phyloP scores from a whole-genome alignment of 768 basidiomycete genomes.

The Lactarius pseudohatsudake region DNA sequence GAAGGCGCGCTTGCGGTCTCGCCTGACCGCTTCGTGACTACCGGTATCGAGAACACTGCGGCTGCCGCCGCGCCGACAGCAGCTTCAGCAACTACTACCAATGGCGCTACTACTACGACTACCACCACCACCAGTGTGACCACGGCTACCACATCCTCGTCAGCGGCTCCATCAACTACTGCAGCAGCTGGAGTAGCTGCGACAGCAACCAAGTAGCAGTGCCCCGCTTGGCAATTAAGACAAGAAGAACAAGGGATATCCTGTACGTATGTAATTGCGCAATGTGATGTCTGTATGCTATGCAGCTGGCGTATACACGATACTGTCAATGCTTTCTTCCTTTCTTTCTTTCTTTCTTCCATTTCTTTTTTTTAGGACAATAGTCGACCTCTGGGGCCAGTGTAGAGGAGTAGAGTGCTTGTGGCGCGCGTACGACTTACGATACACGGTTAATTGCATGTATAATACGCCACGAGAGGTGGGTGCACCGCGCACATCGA shows the following conservation, averaged over 20 bases:
- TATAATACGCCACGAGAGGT: background rate
- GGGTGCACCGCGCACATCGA: background rate
- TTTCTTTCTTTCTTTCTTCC: background rate
- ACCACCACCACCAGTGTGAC: background rate
- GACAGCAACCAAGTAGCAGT: background rate
- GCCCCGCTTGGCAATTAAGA: background rate
- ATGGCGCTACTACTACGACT: background rate
- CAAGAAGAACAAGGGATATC: slow-evolving; percentile 14
- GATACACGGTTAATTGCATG: background rate
- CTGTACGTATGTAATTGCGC: slow-evolving; percentile 6
- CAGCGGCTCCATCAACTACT: background rate
- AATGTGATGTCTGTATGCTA: slow-evolving; percentile 1
- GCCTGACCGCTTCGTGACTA: slow-evolving; percentile 37
- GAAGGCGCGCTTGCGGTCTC: slow-evolving; percentile 72
- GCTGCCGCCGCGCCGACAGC: background rate
- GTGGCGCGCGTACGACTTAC: background rate
- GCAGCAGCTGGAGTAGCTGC: background rate
- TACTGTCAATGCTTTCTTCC: background rate
- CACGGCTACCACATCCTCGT: background rate
- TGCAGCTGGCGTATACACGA: background rate
- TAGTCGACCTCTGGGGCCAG: background rate
- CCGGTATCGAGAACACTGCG: background rate
- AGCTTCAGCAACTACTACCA: background rate
- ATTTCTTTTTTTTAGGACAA: background rate
- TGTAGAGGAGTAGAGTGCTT: slow-evolving; percentile 2